Evolutionary conservation across 495 filamentous ascomycete genomes (phyloP).

Genomic region (Penicillium paxilli): DNA sequence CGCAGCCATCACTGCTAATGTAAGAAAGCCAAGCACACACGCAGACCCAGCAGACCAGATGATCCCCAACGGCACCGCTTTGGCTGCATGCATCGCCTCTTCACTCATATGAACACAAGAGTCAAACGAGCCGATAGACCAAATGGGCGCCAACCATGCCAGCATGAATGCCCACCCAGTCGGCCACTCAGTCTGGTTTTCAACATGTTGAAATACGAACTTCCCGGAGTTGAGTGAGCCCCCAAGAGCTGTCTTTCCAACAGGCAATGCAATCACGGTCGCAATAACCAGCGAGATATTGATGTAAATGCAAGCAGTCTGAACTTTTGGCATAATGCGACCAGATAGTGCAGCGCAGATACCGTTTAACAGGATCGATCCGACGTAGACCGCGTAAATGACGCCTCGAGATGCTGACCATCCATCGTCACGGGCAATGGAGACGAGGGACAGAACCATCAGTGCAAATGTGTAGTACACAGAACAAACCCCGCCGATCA

Average conservation of each 20-base stretch:
- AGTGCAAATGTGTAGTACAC: conserved; percentile 56
- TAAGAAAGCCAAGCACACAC: conserved; percentile 54
- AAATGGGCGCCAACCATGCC: conserved; percentile 64
- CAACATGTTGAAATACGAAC: conserved; percentile 40
- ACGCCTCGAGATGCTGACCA: conserved; percentile 61
- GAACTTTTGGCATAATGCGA: conserved; percentile 64
- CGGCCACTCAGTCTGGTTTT: conserved; percentile 62
- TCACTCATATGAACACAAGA: conserved; percentile 62
- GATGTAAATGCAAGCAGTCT: conserved; percentile 60
- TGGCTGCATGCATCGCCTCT: conserved; percentile 61
- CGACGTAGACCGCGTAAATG: conserved; percentile 63
- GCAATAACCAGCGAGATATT: conserved; percentile 65
- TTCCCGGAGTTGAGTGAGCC: conserved; percentile 33
- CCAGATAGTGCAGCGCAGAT: conserved; percentile 50
- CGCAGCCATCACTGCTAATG: conserved; percentile 45
- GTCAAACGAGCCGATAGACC: conserved; percentile 61
- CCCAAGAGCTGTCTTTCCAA: conserved; percentile 46
- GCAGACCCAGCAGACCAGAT: conserved; percentile 40
- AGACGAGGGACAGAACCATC: conserved; percentile 55
- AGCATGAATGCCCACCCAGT: conserved; percentile 65
- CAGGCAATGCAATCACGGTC: conserved; percentile 64
- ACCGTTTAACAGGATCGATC: conserved; percentile 57
- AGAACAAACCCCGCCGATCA: conserved; percentile 63
- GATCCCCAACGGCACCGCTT: conserved; percentile 62
- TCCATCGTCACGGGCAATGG: conserved; percentile 59